These are phyloP conservation scores for Solanum lycopersicoides DNA, from an alignment of 257 asterid species.

Conservation along the genomic window DNA sequence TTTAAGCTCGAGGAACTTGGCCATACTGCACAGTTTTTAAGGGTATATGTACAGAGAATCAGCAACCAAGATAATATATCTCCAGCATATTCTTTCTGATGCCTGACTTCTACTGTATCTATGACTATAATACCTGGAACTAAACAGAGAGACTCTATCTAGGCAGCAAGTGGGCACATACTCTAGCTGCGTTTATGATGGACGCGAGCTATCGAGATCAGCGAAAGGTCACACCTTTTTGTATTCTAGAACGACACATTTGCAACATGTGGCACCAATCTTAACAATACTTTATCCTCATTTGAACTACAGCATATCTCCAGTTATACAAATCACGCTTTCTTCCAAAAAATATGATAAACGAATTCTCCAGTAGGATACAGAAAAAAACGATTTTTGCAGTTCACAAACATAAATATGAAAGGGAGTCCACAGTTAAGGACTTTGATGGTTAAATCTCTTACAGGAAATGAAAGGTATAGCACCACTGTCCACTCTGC, in stretches of 20 bases:
- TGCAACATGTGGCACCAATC: background rate
- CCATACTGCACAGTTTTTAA: background rate
- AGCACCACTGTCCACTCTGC: slow-evolving; percentile 82
- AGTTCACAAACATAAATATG: background rate
- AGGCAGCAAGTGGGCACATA: background rate
- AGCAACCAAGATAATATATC: background rate
- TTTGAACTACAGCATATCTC: background rate
- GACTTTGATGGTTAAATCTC: slow-evolving; percentile 17
- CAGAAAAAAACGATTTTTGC: background rate
- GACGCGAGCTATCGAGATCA: background rate
- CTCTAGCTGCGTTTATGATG: background rate
- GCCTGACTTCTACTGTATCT: background rate
- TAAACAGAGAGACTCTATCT: background rate
- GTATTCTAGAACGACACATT: background rate
- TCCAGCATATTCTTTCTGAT: background rate
- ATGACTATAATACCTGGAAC: background rate
- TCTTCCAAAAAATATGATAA: background rate
- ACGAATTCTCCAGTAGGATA: background rate
- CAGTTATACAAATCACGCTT: background rate
- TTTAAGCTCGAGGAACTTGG: background rate
- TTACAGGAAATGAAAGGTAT: slow-evolving; percentile 94
- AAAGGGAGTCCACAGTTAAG: background rate
- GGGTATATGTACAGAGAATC: background rate
- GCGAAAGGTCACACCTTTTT: background rate
- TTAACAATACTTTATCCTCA: background rate